Evolutionary conservation across 176 grass and related monocot genomes (phyloP).

Genomic region (Musa schizocarpa): DNA sequence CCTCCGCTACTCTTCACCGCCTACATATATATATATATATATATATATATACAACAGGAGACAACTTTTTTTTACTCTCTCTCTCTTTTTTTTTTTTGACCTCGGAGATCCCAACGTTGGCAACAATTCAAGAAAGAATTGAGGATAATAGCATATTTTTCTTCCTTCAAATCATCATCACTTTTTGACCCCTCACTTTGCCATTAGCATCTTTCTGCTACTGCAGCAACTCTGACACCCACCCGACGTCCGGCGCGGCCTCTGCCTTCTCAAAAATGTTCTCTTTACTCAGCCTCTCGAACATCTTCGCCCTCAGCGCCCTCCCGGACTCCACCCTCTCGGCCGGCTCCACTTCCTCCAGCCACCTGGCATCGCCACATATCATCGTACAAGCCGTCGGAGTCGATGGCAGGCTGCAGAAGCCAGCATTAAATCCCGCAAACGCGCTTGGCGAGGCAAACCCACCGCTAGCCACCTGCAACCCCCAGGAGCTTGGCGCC

Average conservation of each 20-base stretch:
- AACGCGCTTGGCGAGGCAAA: not conserved
- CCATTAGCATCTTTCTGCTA: not conserved
- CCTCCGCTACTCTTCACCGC: too few species aligned
- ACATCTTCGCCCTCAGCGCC: constrained; percentile 2
- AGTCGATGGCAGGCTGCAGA: not conserved
- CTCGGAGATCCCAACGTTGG: too few species aligned
- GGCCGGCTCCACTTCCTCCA: not conserved
- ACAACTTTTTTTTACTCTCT: too few species aligned
- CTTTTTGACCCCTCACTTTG: too few species aligned
- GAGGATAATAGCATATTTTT: too few species aligned
- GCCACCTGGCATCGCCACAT: not conserved
- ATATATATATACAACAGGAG: too few species aligned
- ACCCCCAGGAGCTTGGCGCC: not conserved
- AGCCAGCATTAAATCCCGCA: not conserved
- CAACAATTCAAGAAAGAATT: too few species aligned
- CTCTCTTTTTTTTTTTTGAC: too few species aligned
- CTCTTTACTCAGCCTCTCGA: constrained; percentile 1
- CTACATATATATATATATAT: too few species aligned
- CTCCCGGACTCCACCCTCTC: not conserved
- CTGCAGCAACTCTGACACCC: not conserved
- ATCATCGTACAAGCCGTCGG: not conserved
- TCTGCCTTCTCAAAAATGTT: not conserved
- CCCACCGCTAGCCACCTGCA: not conserved
- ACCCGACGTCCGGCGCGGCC: not conserved
- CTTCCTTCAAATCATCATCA: too few species aligned